Conservation (phyloP, 1,284 basidiomycete genomes). For the Cryptococcus sp. region DNA sequence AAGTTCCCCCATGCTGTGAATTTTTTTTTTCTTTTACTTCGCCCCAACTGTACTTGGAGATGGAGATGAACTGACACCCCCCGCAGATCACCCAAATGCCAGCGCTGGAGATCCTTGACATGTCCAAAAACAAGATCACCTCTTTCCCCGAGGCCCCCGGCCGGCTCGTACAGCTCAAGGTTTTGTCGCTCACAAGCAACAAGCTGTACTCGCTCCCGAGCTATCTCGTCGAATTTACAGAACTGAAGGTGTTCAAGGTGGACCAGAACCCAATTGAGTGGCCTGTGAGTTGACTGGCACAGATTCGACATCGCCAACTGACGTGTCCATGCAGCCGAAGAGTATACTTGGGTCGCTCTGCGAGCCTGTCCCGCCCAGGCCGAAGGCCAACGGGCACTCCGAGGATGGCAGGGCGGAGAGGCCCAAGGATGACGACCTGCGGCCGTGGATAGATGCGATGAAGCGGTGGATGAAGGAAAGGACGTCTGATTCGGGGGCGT, state of each 20-base stretch:
- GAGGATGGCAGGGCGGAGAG: not conserved
- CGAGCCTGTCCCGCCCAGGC: slow-evolving; percentile 14
- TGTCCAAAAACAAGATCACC: slow-evolving; percentile 88
- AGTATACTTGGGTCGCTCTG: slow-evolving; percentile 40
- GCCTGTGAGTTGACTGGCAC: slow-evolving; percentile 56
- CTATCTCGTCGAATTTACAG: slow-evolving; percentile 71
- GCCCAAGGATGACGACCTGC: slow-evolving; percentile 57
- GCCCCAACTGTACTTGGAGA: not conserved
- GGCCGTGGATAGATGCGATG: slow-evolving; percentile 67
- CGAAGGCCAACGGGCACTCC: slow-evolving; percentile 1
- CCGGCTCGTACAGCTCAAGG: slow-evolving; percentile 74
- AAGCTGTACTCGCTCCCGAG: slow-evolving; percentile 72
- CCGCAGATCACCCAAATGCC: slow-evolving; percentile 76
- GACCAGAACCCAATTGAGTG: slow-evolving; percentile 91
- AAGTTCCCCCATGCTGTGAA: slow-evolving; percentile 82
- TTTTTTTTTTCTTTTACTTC: slow-evolving; percentile 19
- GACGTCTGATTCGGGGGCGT: slow-evolving; percentile 22
- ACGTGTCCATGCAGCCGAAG: slow-evolving; percentile 21
- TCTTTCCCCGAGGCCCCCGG: slow-evolving; percentile 76
- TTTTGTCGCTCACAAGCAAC: slow-evolving; percentile 84
- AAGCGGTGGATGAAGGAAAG: slow-evolving; percentile 64
- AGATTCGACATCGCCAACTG: not conserved
- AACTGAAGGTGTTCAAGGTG: slow-evolving; percentile 76
- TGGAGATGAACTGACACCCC: not conserved
- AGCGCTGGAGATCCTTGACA: slow-evolving; percentile 87